Evolutionary conservation across 352 stramenopile species (phyloP).

Genomic region (Aphanomyces astaci): DNA sequence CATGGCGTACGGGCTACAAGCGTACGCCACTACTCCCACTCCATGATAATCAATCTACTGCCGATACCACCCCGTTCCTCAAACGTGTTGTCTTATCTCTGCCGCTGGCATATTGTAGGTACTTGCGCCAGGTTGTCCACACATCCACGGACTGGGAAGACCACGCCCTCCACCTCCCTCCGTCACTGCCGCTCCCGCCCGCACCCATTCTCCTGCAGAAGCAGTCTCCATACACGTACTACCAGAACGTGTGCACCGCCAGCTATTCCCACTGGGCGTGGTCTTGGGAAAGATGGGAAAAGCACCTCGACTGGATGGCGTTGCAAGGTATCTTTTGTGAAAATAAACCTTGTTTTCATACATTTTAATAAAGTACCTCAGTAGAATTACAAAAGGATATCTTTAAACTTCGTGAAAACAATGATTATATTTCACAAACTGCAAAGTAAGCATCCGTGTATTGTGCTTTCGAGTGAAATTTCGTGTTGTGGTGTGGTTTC

Average conservation of each 20-base stretch:
- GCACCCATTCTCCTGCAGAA: conserved; percentile 41
- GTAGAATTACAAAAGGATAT: too few species aligned
- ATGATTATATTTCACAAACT: too few species aligned
- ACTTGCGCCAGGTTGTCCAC: conserved; percentile 52
- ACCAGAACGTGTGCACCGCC: conserved; percentile 88
- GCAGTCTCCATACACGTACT: conserved; percentile 75
- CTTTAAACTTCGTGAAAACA: too few species aligned
- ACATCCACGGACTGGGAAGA: conserved; percentile 76
- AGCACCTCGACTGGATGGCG: conserved; percentile 89
- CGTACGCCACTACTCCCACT: too few species aligned
- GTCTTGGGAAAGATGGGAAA: conserved; percentile 82
- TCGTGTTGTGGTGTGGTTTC: too few species aligned
- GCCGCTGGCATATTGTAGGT: conserved; percentile 24
- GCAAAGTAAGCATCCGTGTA: too few species aligned
- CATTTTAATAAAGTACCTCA: too few species aligned
- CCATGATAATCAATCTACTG: too few species aligned
- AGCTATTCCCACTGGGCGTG: conserved; percentile 87
- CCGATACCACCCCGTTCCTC: too few species aligned
- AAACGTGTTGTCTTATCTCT: not conserved
- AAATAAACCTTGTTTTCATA: too few species aligned
- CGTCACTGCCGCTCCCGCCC: conserved; percentile 37
- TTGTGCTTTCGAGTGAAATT: too few species aligned
- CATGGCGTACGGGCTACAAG: conserved; percentile 63
- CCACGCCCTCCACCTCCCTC: conserved; percentile 52
- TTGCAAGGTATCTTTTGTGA: too few species aligned